A percentile compares a stretch with the other conserved stretches of the same genome.
phyloP scores from a whole-genome alignment of 805 yeast genomes.

The Kuraishia ogatae region DNA sequence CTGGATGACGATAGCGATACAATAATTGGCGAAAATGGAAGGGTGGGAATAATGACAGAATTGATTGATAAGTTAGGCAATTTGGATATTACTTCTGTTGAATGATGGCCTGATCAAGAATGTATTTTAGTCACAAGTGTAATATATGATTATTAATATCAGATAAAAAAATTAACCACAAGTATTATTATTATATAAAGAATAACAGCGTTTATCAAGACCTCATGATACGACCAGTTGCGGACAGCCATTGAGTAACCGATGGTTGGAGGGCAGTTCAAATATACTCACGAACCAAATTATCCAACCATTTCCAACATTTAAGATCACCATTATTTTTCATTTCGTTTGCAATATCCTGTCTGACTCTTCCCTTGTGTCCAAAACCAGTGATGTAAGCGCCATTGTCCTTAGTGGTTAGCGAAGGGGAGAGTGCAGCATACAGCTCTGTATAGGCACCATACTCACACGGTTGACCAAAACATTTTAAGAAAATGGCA shows the following conservation, averaged over 20 bases:
- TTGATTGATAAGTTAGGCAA: neutral
- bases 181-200: too few species aligned
- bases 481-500: neutral
- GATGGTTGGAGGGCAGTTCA: too few species aligned
- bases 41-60: neutral
- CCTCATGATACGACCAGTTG: too few species aligned
- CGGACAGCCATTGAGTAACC: too few species aligned
- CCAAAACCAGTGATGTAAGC: constrained; percentile 17
- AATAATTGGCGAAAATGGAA: neutral
- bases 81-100: neutral
- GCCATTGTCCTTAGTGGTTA: constrained; percentile 19
- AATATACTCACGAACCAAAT: neutral
- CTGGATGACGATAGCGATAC: neutral
- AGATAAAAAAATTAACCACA: neutral
- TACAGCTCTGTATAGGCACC: constrained; percentile 31
- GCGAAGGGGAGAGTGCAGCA: constrained; percentile 26
- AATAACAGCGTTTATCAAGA: too few species aligned
- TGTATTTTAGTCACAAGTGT: too few species aligned
- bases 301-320: neutral
- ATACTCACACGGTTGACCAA: constrained; percentile 13
- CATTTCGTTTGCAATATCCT: neutral
- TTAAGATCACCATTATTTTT: neutral
- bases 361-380: neutral
- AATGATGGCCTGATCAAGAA: neutral
- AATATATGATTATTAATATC: too few species aligned